Base-by-base conservation (phyloP, 2,329 filamentous ascomycete species). In the Colletotrichum euphorbiae region DNA sequence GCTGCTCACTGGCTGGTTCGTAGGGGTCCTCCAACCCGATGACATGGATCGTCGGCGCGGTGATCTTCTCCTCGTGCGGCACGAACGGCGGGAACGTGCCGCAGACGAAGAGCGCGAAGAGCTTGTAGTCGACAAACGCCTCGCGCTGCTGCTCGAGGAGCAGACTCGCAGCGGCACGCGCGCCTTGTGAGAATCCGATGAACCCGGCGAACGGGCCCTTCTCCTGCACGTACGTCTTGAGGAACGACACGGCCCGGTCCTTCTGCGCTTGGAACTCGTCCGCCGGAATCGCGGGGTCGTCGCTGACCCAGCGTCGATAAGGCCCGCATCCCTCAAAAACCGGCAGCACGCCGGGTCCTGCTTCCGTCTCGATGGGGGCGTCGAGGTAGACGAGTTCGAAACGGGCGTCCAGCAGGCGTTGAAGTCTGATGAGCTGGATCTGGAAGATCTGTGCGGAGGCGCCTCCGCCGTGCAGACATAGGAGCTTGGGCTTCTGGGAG, bases 401-500 rank as follows among this genome's bases (percentile, higher is more conserved):
- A 11, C 42, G 62, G 21, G 55, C n/a, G 4, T 56, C 56, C 5
- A 69, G 62, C 1, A 56, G 13, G 17, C 62, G 55, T 15, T 54
- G 56, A n/a, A 69, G 62, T 19, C 62, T 42, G 48, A 60, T 48
- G 50, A 66, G 62, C 36, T 69, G 67, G 13, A 67, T 67, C 36
- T 62, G 50, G 19, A 69, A 69, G 50, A 69, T 69, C 28, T 19
- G 38, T 3, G 48, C 62, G 3, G 55, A 61, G 9, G 67, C 24
- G 42, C 67, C 67, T 4, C 67, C 67, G 24, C 67, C 67, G 56
- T 69, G 67, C 17, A 69, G 67, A 36, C 67, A 69, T 7, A 69
- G 67, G 9, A 69, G 56, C 51, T 56, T 61, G 8, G 66, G 66
- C 13, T 40, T 55, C 36, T 33, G 58, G 13, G 24, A 15, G 4